A percentile compares a stretch with the other conserved stretches of the same genome.
Evolutionary conservation across 768 basidiomycete species (phyloP).

Genomic region (Phallus indusiatus): DNA sequence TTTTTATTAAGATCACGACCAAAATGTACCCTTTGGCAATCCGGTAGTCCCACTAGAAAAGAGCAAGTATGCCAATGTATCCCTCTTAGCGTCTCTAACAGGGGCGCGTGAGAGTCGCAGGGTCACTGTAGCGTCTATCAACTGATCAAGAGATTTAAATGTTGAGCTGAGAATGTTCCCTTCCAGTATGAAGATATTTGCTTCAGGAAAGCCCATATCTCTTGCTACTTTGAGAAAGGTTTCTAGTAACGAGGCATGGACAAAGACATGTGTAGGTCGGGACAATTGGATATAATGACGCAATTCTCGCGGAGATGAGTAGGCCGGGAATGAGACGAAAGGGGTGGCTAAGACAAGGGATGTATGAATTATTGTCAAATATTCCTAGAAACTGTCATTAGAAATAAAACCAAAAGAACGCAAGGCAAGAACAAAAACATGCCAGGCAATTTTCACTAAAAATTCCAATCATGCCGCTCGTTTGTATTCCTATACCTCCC

Average conservation of each 20-base stretch:
- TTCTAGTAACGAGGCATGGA: neutral
- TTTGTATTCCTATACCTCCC: slow-evolving; percentile 49
- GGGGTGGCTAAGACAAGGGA: neutral
- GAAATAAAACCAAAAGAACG: too few relatives aligned
- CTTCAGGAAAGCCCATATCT: slow-evolving; percentile 14
- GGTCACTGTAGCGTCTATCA: slow-evolving; percentile 31
- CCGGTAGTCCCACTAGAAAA: slow-evolving; percentile 78
- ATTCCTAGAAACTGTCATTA: neutral
- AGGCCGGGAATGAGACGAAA: neutral
- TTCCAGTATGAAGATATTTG: slow-evolving; percentile 2
- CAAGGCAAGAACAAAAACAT: slow-evolving; percentile 15
- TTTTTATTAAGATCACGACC: neutral
- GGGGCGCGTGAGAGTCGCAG: slow-evolving; percentile 31
- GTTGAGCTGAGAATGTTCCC: neutral
- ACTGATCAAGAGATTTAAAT: slow-evolving; percentile 30
- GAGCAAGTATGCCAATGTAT: slow-evolving; percentile 59
- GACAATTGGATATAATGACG: neutral
- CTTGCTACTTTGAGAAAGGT: slow-evolving; percentile 24
- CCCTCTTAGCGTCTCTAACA: slow-evolving; percentile 34
- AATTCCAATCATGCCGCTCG: slow-evolving; percentile 56
- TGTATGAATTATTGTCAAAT: neutral
- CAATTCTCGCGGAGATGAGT: neutral
- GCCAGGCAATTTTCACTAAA: slow-evolving; percentile 63
- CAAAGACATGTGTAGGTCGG: neutral
- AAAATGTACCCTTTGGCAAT: slow-evolving; percentile 51